Conservation (phyloP, 208 protist species). For the Angomonas ambiguus region DNA sequence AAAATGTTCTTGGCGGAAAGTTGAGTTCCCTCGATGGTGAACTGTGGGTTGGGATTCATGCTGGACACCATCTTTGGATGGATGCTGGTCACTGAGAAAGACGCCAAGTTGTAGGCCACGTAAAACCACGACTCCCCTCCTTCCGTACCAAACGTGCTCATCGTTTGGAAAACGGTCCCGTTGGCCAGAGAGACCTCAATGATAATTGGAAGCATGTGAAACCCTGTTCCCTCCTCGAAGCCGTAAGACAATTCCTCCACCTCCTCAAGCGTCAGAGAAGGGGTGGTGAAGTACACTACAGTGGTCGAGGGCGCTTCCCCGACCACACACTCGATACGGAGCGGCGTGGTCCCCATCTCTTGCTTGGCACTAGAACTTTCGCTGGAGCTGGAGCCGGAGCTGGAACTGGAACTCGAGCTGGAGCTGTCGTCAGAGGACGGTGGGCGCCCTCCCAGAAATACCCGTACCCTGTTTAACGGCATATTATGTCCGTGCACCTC, state of each 20-base stretch:
- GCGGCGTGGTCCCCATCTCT: not conserved
- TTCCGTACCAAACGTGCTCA: constrained; percentile 16
- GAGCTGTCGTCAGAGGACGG: not conserved
- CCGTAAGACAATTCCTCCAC: constrained; percentile 13
- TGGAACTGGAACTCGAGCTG: not conserved
- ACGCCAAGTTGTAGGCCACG: constrained; percentile 17
- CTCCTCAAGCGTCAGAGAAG: constrained; percentile 11
- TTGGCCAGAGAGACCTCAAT: constrained; percentile 6
- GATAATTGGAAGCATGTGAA: constrained; percentile 15
- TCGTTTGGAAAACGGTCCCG: constrained; percentile 22
- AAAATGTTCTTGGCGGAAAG: constrained; percentile 20
- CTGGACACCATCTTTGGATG: constrained; percentile 20
- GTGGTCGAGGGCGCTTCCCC: constrained; percentile 12
- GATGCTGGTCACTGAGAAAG: constrained; percentile 14
- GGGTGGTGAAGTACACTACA: constrained; percentile 23
- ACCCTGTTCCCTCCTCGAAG: constrained; percentile 5
- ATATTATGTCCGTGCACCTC: constrained; percentile 31
- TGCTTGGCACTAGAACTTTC: not conserved
- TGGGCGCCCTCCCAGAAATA: constrained; percentile 1
- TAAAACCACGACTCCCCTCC: constrained; percentile 17
- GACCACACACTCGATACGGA: constrained; percentile 16
- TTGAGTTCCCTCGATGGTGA: constrained; percentile 19
- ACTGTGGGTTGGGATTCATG: constrained; percentile 20
- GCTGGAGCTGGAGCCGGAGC: not conserved
- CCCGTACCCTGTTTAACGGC: constrained; percentile 15